Evolutionary conservation across 139 green algal genomes (phyloP).

Genomic region (Chlamydomonas schloesseri): DNA sequence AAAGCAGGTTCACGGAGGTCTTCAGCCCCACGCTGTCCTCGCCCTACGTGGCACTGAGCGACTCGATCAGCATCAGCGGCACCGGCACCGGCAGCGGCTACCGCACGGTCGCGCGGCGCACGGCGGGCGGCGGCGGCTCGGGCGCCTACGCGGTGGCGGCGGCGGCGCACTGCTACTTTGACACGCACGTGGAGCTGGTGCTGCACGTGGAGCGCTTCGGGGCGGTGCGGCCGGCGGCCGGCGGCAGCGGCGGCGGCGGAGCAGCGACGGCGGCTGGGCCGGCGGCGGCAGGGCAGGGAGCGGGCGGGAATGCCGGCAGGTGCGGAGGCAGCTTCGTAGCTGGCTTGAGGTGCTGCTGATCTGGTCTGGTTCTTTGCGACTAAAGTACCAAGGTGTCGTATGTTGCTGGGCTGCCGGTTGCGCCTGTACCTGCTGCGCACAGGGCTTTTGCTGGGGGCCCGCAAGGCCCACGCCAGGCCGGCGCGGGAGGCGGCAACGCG

Average conservation of each 20-base stretch:
- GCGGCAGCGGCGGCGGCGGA: neutral
- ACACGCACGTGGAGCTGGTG: slow-evolving; percentile 11
- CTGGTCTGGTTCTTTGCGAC: no score
- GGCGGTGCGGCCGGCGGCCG: neutral
- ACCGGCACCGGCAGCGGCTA: no score
- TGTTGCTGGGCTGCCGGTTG: no score
- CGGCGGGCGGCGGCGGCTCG: neutral
- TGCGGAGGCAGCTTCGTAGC: no score
- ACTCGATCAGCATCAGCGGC: neutral
- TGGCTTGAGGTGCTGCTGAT: no score
- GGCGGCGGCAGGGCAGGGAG: no score
- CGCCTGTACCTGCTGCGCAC: neutral
- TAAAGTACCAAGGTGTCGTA: no score
- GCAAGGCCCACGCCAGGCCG: neutral
- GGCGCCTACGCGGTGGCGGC: slow-evolving; percentile 23
- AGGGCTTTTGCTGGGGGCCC: neutral
- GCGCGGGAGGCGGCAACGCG: neutral
- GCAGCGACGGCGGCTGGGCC: neutral
- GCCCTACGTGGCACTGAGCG: neutral
- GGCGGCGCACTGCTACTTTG: slow-evolving; percentile 8
- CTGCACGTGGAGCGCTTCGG: slow-evolving; percentile 16
- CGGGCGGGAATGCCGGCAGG: no score
- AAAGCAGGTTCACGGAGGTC: slow-evolving; percentile 19
- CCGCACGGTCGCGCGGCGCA: neutral
- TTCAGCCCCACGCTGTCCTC: slow-evolving; percentile 17